Conservation (phyloP, 495 filamentous ascomycete species). For the Penicillium simplicissimum region DNA sequence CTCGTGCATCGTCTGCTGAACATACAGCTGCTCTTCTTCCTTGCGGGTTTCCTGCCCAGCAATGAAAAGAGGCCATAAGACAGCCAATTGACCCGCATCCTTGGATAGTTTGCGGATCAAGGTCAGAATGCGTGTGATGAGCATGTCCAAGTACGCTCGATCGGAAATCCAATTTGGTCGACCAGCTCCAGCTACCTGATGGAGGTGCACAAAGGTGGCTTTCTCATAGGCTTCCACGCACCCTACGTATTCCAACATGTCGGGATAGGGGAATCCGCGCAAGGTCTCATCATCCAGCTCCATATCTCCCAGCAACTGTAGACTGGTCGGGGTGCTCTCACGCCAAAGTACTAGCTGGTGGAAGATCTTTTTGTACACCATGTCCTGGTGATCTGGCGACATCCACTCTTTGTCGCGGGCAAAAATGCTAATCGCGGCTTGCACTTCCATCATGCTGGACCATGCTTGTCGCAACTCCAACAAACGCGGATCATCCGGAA, state of each 20-base stretch:
- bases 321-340: conserved; percentile 31
- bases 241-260: conserved; percentile 41
- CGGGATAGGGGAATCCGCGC: conserved; percentile 30
- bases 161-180: conserved; percentile 34
- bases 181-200: conserved; percentile 38
- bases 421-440: conserved; percentile 40
- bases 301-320: conserved; percentile 35
- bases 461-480: conserved; percentile 38
- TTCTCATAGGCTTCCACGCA: conserved; percentile 47
- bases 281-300: conserved; percentile 40
- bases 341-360: conserved; percentile 38
- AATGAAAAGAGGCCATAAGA: conserved; percentile 42
- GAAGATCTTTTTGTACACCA: conserved; percentile 37
- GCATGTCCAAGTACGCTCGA: conserved; percentile 31
- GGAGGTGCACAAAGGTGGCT: conserved; percentile 40
- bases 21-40: conserved; percentile 35
- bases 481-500: conserved; percentile 31
- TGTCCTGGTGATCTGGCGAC: conserved; percentile 35
- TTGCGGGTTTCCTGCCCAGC: conserved; percentile 42
- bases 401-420: conserved; percentile 41
- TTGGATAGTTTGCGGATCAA: conserved; percentile 40
- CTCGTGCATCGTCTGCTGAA: conserved; percentile 40
- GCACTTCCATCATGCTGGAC: conserved; percentile 46
- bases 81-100: conserved; percentile 39
- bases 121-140: conserved; percentile 36